phyloP scores from a whole-genome alignment of 2,329 filamentous ascomycete genomes.

The Aspergillus sp. region DNA sequence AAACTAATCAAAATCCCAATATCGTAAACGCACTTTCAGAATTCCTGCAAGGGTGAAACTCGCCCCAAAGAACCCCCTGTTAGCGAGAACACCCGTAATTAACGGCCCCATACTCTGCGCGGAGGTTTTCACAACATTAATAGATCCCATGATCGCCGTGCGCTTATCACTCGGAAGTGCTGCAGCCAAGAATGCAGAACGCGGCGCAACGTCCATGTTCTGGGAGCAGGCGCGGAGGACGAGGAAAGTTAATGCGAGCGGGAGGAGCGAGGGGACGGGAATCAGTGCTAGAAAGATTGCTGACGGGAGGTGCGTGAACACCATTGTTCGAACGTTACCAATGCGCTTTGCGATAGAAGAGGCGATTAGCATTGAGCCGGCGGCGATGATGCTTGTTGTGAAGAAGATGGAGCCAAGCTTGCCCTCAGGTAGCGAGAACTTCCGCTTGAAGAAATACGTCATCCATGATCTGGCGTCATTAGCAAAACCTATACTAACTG shows the following conservation, averaged over 20 bases:
- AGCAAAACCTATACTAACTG: constrained; percentile 5
- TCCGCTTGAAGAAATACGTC: constrained; percentile 58
- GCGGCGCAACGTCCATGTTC: constrained; percentile 70
- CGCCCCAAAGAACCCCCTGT: constrained; percentile 58
- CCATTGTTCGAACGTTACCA: constrained; percentile 66
- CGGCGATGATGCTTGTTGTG: constrained; percentile 45
- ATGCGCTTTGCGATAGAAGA: constrained; percentile 66
- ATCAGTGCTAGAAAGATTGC: constrained; percentile 65
- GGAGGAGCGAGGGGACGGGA: constrained; percentile 55
- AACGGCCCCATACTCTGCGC: constrained; percentile 63
- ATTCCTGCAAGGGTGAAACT: constrained; percentile 63
- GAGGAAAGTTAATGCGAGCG: constrained; percentile 59
- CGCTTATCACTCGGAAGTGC: constrained; percentile 65
- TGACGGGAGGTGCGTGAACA: constrained; percentile 71
- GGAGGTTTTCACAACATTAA: constrained; percentile 69
- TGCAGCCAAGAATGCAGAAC: constrained; percentile 67
- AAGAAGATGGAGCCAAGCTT: constrained; percentile 57
- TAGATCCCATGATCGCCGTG: constrained; percentile 69
- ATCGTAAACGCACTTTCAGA: constrained; percentile 65
- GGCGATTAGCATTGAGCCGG: constrained; percentile 49
- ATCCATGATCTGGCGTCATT: constrained; percentile 45
- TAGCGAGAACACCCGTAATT: constrained; percentile 64
- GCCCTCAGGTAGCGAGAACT: constrained; percentile 54
- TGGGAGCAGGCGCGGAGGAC: constrained; percentile 62
- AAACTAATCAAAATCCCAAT: constrained; percentile 57